Conservation (phyloP, 75 land plant species). For the Picea sitchensis region DNA sequence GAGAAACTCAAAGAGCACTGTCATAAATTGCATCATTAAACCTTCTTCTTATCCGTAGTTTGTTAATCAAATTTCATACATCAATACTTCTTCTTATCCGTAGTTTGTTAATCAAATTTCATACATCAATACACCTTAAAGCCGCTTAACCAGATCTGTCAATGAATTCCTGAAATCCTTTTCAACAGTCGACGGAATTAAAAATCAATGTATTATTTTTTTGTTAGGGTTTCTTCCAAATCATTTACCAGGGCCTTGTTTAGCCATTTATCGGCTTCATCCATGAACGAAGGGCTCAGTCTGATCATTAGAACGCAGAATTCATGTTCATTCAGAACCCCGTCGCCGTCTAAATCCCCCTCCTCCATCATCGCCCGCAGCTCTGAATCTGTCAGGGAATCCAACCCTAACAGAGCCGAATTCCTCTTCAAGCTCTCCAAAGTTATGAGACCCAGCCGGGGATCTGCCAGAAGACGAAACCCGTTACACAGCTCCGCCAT, state of each 20-base stretch:
- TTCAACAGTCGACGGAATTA: no score
- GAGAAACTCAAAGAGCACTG: no score
- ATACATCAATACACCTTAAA: no score
- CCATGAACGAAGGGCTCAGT: conserved; percentile 58
- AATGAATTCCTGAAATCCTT: no score
- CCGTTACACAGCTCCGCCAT: conserved; percentile 75
- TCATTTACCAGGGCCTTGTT: neutral
- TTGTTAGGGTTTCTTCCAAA: neutral
- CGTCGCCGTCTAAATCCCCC: conserved; percentile 68
- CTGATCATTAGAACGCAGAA: conserved; percentile 65
- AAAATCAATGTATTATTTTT: no score
- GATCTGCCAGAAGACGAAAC: conserved; percentile 52
- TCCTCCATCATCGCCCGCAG: conserved; percentile 53
- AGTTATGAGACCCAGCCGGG: conserved; percentile 45
- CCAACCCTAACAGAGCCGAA: conserved; percentile 43
- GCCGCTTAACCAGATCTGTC: no score
- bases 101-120: no score
- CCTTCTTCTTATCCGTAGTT: no score
- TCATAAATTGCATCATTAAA: no score
- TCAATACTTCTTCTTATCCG: no score
- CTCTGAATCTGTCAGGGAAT: conserved; percentile 49
- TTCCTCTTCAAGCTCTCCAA: conserved; percentile 63
- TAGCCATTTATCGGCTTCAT: conserved; percentile 18
- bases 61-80: no score
- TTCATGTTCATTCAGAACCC: conserved; percentile 45